phyloP scores from a whole-genome alignment of 345 rosid genomes.

The Populus deltoides region DNA sequence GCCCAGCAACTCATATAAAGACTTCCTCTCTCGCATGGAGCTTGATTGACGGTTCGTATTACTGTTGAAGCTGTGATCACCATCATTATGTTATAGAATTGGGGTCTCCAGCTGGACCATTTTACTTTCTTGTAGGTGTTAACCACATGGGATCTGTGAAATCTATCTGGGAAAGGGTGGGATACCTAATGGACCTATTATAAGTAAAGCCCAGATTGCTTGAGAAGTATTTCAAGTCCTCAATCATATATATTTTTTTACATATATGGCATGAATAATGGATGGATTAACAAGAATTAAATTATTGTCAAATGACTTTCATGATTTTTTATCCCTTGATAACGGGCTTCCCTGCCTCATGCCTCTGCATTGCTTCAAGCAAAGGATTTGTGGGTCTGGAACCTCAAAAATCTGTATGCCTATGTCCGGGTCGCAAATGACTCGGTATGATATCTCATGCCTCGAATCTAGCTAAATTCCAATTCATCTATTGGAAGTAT shows the following conservation, averaged over 20 bases:
- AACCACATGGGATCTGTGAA: slow-evolving; percentile 1
- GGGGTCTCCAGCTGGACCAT: slow-evolving; percentile 4
- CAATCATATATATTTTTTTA: not conserved
- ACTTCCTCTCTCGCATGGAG: not conserved
- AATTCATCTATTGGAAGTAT: not conserved
- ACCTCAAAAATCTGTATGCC: not conserved
- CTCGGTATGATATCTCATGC: not conserved
- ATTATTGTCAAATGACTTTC: not conserved
- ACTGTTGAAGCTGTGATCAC: slow-evolving; percentile 5
- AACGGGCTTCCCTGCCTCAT: not conserved
- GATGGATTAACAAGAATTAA: not conserved
- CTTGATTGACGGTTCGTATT: not conserved
- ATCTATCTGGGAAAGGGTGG: not conserved
- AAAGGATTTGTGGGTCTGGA: not conserved
- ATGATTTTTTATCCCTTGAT: not conserved
- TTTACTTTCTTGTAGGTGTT: not conserved
- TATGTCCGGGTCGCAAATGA: not conserved
- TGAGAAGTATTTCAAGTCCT: not conserved
- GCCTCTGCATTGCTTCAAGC: not conserved
- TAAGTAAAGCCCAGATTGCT: not conserved
- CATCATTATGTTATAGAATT: slow-evolving; percentile 13
- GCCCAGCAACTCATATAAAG: not conserved
- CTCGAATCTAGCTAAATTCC: not conserved
- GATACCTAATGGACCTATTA: not conserved
- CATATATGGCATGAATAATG: not conserved